phyloP scores from a whole-genome alignment of 345 rosid genomes.

The Schrenkiella parvula region DNA sequence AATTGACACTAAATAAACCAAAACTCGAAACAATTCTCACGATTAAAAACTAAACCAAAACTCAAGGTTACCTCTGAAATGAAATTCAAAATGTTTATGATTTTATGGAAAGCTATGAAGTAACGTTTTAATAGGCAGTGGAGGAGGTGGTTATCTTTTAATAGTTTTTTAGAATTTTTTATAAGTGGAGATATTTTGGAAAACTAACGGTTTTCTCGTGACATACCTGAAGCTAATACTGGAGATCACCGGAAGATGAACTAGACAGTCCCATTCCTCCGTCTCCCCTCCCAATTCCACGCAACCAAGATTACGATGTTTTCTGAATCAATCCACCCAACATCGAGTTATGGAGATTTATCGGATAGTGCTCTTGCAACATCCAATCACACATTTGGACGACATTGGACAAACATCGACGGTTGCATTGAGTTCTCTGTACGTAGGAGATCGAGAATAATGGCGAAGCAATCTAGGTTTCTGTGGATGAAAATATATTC shows the following conservation, averaged over 20 bases:
- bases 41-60: too few species aligned
- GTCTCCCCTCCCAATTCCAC: slow-evolving; percentile 73
- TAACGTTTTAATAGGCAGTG: too few species aligned
- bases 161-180: too few species aligned
- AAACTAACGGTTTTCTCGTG: too few species aligned
- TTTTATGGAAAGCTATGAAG: too few species aligned
- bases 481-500: slow-evolving; percentile 66
- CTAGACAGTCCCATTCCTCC: slow-evolving; percentile 96
- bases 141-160: too few species aligned
- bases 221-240: slow-evolving; percentile 62
- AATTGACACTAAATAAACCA: too few species aligned
- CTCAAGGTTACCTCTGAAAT: too few species aligned
- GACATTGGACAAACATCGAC: slow-evolving; percentile 47
- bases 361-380: slow-evolving; percentile 72
- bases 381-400: slow-evolving; percentile 91
- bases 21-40: too few species aligned
- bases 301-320: slow-evolving; percentile 61
- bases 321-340: slow-evolving; percentile 69
- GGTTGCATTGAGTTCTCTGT: slow-evolving; percentile 85
- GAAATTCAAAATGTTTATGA: too few species aligned
- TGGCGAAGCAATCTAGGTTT: slow-evolving; percentile 83
- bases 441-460: slow-evolving; percentile 97
- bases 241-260: slow-evolving; percentile 64
- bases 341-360: slow-evolving; percentile 84
- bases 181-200: too few species aligned